Base-by-base conservation (phyloP, 352 stramenopile species). In the Pythium chondricola region DNA sequence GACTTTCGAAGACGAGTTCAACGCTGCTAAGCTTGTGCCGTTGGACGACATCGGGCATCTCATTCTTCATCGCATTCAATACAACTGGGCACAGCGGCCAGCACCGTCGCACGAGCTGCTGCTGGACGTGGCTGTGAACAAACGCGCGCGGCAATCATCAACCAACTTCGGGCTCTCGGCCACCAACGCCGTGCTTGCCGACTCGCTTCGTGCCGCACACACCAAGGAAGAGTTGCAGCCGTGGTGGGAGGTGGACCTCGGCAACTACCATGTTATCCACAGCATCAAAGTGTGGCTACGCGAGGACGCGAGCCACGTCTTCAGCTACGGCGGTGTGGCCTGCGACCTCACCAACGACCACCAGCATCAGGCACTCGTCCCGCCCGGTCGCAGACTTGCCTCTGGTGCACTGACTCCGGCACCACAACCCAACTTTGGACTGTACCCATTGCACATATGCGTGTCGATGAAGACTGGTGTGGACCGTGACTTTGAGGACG, bases 391-490 rank as follows among this genome's bases (percentile, higher is more conserved):
- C 38, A n/a, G 29, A 11, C 22, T 52, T 7, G 31, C 44, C 2
- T 48, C 26, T 25, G 52, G 52, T 4, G 31, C 43, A 20, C 43
- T 54, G 2, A 20, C 48, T 4, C 56, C 43, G n/a, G 30, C 42
- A 1, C 33, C 43, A 16, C 58, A 58, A 2, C 52, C 50, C 1
- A 65, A 65, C 20, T 37, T 56, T 17, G 45, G 41, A 4, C 43
- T 70, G 22, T 85, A 77, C 21, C 75, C 75, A 0, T 36, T 87
- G 2, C 61, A 87, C 39, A 52, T 87, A 8, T 68, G 41, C 21
- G 52, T 87, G 20, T 85, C 71, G 4, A 87, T 85, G 75, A 87
- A 81, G 41, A 74, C 68, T 4, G 75, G 75, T 2, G 58, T 79
- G 16, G 71, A 65, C 8, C 68, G 71, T 6, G 69, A 85, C 47